Percentiles rank a stretch among this genome's conserved stretches.
phyloP scores from a whole-genome alignment of 192 early-diverging fungal species.

The Gigaspora rosea region DNA sequence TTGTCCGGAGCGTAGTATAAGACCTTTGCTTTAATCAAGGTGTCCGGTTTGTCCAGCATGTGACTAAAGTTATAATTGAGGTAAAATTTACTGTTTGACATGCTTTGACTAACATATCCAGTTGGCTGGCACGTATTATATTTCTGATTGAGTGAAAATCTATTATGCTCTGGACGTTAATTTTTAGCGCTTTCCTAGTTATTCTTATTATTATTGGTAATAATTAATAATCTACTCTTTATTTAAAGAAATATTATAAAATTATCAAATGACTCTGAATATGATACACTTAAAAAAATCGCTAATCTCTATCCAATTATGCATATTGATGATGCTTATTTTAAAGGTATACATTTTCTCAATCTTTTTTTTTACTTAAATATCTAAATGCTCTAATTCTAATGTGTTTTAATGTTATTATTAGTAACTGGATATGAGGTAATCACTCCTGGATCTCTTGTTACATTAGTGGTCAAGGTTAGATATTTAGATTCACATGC shows the following conservation, averaged over 20 bases:
- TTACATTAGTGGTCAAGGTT: slow-evolving; percentile 68
- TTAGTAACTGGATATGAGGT: slow-evolving; percentile 71
- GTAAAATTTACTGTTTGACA: too few species aligned
- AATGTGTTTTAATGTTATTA: neutral
- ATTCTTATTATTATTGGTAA: neutral
- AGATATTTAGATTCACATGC: slow-evolving; percentile 41
- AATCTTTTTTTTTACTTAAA: neutral
- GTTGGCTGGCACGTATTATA: too few species aligned
- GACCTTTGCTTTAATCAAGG: too few species aligned
- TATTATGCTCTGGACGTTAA: too few species aligned
- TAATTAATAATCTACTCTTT: neutral
- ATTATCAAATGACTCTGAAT: slow-evolving; percentile 54
- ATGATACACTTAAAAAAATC: slow-evolving; percentile 68
- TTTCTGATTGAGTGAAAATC: too few species aligned
- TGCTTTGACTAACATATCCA: too few species aligned
- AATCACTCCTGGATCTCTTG: slow-evolving; percentile 76
- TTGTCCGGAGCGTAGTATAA: too few species aligned
- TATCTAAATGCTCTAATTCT: neutral
- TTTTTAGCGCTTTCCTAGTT: neutral
- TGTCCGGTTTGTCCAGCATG: too few species aligned
- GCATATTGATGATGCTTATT: slow-evolving; percentile 72
- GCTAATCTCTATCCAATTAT: slow-evolving; percentile 75
- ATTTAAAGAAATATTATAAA: slow-evolving; percentile 39
- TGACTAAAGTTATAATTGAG: too few species aligned
- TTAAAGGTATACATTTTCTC: slow-evolving; percentile 61